Base-by-base conservation (phyloP, 768 basidiomycete genomes). In the Mycena haematopus region DNA sequence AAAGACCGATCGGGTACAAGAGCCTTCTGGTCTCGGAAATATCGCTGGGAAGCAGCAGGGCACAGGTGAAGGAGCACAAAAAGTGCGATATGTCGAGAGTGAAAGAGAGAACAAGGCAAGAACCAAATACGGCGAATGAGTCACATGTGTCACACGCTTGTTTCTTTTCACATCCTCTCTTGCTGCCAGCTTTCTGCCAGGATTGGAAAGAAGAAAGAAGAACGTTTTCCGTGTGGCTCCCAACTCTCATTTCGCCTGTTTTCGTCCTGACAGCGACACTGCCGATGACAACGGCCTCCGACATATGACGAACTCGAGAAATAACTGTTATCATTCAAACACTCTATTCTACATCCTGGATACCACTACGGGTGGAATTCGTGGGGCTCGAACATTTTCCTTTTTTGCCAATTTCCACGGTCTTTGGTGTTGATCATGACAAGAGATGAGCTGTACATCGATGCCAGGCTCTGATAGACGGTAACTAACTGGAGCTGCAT, bases 231-330 rank as follows among this genome's bases (percentile, higher is more conserved):
- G 51, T 47, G 51, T 59, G 52, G 52, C 45, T n/a, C 17, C 44
- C 22, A 44, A 22, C 33, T 62, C 56, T 57, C 55, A 63, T 52
- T 63, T 46, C 5, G 6, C 35, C 62, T 45, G 42, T 44, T 63
- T 57, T 46, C 4, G 54, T 21, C n/a, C 47, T 33, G 42, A 44
- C 50, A 57, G 19, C 57, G 44, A 52, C 62, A 46, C 44, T 8
- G 33, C 56, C 62, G 62, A 40, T 63, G 33, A 62, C 19, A 29
- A 44, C 52, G 62, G 62, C 53, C 44, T 14, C 4, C 6, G 6
- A 44, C n/a, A 9, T 22, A 27, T 19, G 40, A 19, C 46, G 22
- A 40, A 58, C 50, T 52, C 22, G 21, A 9, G 25, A 51, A 27
- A 56, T 62, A 62, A 21, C 60, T 42, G 53, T 46, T 60, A 60